These are phyloP conservation scores for Globisporangium orthogonon DNA, from an alignment of 352 stramenopile genomes.

Conservation along the genomic window DNA sequence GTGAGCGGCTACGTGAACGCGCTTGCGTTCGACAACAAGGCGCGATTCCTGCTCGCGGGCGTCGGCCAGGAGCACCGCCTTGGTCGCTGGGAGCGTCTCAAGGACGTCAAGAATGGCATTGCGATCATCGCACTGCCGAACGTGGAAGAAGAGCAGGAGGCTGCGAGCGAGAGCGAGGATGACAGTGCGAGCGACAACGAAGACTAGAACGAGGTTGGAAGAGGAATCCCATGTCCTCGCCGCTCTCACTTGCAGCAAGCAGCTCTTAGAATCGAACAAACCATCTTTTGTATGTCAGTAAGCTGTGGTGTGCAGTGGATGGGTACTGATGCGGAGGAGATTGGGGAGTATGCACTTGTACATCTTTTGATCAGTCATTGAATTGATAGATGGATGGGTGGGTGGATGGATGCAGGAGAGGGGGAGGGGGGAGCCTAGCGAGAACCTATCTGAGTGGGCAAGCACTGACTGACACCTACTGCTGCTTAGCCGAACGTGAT, in stretches of 20 bases:
- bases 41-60: constrained; percentile 86
- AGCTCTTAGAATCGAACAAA: neutral
- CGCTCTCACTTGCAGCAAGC: neutral
- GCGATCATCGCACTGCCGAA: constrained; percentile 82
- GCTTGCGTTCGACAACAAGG: constrained; percentile 69
- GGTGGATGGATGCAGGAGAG: too few relatives aligned
- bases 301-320: too few relatives aligned
- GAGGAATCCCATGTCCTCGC: neutral
- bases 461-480: neutral
- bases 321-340: neutral
- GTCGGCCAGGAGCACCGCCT: constrained; percentile 91
- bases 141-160: constrained; percentile 29
- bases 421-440: too few relatives aligned
- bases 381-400: too few relatives aligned
- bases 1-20: constrained; percentile 69
- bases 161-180: constrained; percentile 24
- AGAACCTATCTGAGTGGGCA: neutral
- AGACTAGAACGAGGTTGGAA: constrained; percentile 10
- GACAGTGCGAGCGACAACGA: constrained; percentile 15
- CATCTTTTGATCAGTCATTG: neutral
- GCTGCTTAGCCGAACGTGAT: constrained; percentile 62
- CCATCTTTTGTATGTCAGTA: neutral
- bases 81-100: constrained; percentile 88
- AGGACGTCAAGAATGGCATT: constrained; percentile 86
- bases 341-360: neutral